phyloP scores from a whole-genome alignment of 1,284 basidiomycete genomes.

The Grifola frondosa region DNA sequence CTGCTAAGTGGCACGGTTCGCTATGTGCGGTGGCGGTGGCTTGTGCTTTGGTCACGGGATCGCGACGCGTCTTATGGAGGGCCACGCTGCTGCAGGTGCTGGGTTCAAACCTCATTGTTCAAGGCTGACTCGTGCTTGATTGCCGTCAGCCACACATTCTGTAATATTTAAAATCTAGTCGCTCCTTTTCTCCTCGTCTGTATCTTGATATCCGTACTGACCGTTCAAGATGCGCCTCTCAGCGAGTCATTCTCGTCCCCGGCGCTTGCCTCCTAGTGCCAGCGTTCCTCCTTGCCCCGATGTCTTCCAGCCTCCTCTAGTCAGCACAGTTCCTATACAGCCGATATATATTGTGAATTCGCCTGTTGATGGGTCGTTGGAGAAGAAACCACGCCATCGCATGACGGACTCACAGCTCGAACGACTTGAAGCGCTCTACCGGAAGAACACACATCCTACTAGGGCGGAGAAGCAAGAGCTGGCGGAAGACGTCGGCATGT shows the following conservation, averaged over 20 bases:
- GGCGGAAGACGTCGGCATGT: conserved; percentile 40
- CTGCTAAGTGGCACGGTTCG: no score
- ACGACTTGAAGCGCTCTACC: conserved; percentile 40
- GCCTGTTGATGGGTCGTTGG: conserved; percentile 9
- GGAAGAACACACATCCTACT: conserved; percentile 39
- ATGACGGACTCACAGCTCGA: conserved; percentile 40
- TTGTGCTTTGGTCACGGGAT: no score
- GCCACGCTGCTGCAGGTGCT: no score
- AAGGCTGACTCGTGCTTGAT: not conserved
- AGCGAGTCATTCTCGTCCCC: conserved; percentile 4
- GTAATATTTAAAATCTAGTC: not conserved
- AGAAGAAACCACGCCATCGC: conserved; percentile 37
- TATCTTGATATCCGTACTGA: not conserved
- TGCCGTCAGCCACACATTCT: not conserved
- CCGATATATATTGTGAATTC: conserved; percentile 9
- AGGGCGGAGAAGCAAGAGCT: conserved; percentile 39
- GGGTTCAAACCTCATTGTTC: no score
- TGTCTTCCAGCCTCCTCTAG: not conserved
- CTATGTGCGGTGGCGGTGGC: no score
- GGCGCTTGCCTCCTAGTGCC: not conserved
- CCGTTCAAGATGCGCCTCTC: conserved; percentile 15
- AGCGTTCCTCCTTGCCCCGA: not conserved
- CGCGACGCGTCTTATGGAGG: conserved; percentile 1
- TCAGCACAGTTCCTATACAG: not conserved
- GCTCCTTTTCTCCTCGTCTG: not conserved